These are phyloP conservation scores for Diutina ranongensis DNA, from an alignment of 1,139 yeast genomes.

Conservation along the genomic window DNA sequence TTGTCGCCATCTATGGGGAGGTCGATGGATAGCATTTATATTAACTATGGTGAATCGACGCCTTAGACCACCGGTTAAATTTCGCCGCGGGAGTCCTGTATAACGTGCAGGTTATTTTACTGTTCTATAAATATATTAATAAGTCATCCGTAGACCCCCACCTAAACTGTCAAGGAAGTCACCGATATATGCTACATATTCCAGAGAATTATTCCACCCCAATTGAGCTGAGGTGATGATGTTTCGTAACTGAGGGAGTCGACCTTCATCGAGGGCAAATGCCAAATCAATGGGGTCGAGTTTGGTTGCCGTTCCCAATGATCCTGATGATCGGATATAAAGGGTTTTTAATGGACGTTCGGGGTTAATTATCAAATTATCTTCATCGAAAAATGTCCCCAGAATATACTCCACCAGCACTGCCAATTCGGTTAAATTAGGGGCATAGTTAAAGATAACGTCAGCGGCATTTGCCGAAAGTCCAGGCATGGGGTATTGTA, in stretches of 20 bases:
- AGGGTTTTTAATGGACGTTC: conserved; percentile 52
- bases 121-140: conserved; percentile 12
- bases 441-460: conserved; percentile 61
- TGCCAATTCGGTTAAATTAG: conserved; percentile 49
- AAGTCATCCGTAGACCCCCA: conserved; percentile 36
- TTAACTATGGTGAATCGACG: no score
- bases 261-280: conserved; percentile 66
- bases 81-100: no score
- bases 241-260: conserved; percentile 56
- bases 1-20: not conserved
- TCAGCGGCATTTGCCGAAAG: conserved; percentile 63
- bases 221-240: conserved; percentile 63
- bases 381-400: conserved; percentile 50
- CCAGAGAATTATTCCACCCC: conserved; percentile 80
- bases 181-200: conserved; percentile 40
- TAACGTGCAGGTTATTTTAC: not conserved
- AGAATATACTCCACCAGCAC: conserved; percentile 79
- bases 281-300: conserved; percentile 83
- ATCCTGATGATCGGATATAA: conserved; percentile 76
- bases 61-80: no score
- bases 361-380: conserved; percentile 25
- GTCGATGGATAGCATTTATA: not conserved
- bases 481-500: conserved; percentile 85
- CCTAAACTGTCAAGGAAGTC: conserved; percentile 28
- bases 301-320: conserved; percentile 74